phyloP scores from a whole-genome alignment of 768 basidiomycete genomes.

The Boletus rubropictus region DNA sequence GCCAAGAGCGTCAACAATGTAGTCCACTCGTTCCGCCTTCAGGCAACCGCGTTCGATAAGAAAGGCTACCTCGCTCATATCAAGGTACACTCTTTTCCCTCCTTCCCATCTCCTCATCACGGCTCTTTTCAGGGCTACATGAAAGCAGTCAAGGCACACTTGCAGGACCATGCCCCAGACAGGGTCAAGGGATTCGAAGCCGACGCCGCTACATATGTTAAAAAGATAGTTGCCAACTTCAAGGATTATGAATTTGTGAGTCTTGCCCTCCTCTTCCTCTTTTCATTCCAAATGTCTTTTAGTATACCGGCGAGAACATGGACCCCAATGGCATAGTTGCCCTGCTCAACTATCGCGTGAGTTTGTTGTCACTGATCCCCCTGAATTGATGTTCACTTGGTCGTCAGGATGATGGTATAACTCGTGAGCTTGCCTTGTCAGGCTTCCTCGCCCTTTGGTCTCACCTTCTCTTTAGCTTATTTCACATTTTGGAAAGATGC shows the following conservation, averaged over 20 bases:
- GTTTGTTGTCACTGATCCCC: slow-evolving; percentile 16
- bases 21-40: slow-evolving; percentile 86
- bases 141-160: slow-evolving; percentile 77
- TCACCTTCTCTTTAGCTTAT: slow-evolving; percentile 50
- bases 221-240: slow-evolving; percentile 87
- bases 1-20: slow-evolving; percentile 81
- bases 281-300: not conserved
- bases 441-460: not conserved
- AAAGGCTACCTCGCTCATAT: slow-evolving; percentile 77
- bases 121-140: slow-evolving; percentile 69
- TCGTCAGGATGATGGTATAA: slow-evolving; percentile 66
- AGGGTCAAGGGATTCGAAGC: slow-evolving; percentile 76
- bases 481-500: slow-evolving; percentile 98
- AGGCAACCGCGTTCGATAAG: slow-evolving; percentile 80
- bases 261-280: not conserved
- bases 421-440: slow-evolving; percentile 50
- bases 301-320: slow-evolving; percentile 74
- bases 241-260: slow-evolving; percentile 91
- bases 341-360: slow-evolving; percentile 87
- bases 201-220: slow-evolving; percentile 67
- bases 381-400: slow-evolving; percentile 7
- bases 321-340: slow-evolving; percentile 91
- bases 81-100: slow-evolving; percentile 43
- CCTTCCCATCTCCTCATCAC: not conserved
- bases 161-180: slow-evolving; percentile 49